Evolutionary conservation across 2,329 filamentous ascomycete species (phyloP).

Genomic region (Trichoderma polysporum): DNA sequence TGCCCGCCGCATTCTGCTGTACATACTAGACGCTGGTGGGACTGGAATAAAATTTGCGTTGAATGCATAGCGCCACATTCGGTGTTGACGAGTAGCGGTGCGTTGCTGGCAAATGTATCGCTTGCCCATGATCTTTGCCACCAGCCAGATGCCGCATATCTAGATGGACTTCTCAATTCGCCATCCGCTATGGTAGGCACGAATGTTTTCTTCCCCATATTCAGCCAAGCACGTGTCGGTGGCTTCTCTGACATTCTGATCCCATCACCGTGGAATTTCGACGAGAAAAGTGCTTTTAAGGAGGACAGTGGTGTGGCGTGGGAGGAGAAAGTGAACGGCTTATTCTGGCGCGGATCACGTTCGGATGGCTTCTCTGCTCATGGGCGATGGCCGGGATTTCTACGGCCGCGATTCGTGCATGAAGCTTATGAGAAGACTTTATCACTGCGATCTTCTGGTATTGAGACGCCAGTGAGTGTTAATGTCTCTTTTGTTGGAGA

Average conservation of each 20-base stretch:
- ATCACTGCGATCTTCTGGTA: constrained; percentile 1
- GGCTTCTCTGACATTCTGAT: constrained; percentile 55
- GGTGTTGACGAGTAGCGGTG: constrained; percentile 30
- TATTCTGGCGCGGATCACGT: constrained; percentile 60
- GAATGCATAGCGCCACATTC: constrained; percentile 40
- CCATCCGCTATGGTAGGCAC: constrained; percentile 53
- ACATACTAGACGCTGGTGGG: constrained; percentile 41
- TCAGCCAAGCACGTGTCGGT: constrained; percentile 54
- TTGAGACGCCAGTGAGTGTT: constrained; percentile 32
- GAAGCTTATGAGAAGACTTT: constrained; percentile 45
- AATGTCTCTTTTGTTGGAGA: constrained; percentile 43
- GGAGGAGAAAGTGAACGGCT: constrained; percentile 47
- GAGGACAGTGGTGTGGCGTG: constrained; percentile 47
- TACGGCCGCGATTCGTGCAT: constrained; percentile 66
- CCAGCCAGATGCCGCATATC: constrained; percentile 47
- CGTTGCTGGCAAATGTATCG: constrained; percentile 55
- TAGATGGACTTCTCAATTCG: constrained; percentile 53
- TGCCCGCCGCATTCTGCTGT: constrained; percentile 50
- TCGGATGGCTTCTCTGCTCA: constrained; percentile 46
- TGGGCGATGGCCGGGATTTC: constrained; percentile 59
- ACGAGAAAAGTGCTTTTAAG: constrained; percentile 55
- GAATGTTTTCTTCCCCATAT: constrained; percentile 52
- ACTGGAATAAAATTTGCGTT: constrained; percentile 36
- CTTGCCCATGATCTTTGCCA: constrained; percentile 53
- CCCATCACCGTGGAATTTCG: constrained; percentile 57